Percentiles rank a stretch among this genome's conserved stretches.
Conservation (phyloP, 2,329 filamentous ascomycete species). For the Cadophora sp. region DNA sequence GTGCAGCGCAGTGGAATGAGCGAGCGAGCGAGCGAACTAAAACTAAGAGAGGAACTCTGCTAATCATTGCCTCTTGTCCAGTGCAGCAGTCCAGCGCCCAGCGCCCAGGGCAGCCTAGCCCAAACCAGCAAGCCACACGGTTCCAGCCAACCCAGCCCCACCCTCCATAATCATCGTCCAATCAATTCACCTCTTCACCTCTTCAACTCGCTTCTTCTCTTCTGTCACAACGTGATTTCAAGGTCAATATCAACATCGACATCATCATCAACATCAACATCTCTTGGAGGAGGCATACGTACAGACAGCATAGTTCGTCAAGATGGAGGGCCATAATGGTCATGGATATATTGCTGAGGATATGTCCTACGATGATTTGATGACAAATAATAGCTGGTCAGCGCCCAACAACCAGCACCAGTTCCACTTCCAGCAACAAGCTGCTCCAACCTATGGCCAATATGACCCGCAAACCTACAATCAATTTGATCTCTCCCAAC, state of each 20-base stretch:
- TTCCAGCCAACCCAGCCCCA: conserved; percentile 29
- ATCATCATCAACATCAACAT: not conserved
- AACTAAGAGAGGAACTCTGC: conserved; percentile 28
- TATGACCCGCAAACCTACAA: conserved; percentile 36
- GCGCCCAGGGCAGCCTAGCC: too few species aligned
- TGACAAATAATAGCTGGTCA: conserved; percentile 38
- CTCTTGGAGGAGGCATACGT: too few species aligned
- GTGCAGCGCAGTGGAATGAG: too few species aligned
- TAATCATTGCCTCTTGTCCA: conserved; percentile 30
- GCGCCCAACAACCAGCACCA: conserved; percentile 34
- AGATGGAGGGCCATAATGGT: conserved; percentile 41
- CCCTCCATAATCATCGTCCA: conserved; percentile 11
- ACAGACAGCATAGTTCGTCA: not conserved
- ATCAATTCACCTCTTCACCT: conserved; percentile 24
- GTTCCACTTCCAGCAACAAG: conserved; percentile 32
- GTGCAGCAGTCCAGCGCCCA: not conserved
- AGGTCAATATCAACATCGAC: not conserved
- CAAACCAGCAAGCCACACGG: not conserved
- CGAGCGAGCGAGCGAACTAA: not conserved
- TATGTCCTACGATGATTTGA: conserved; percentile 40
- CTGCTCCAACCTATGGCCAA: conserved; percentile 33
- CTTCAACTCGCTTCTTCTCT: conserved; percentile 14
- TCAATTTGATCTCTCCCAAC: conserved; percentile 38
- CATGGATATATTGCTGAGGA: conserved; percentile 40
- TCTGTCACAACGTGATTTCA: not conserved